Evolutionary conservation across 306 rosid species (phyloP).

Genomic region (Lotus japonicus): DNA sequence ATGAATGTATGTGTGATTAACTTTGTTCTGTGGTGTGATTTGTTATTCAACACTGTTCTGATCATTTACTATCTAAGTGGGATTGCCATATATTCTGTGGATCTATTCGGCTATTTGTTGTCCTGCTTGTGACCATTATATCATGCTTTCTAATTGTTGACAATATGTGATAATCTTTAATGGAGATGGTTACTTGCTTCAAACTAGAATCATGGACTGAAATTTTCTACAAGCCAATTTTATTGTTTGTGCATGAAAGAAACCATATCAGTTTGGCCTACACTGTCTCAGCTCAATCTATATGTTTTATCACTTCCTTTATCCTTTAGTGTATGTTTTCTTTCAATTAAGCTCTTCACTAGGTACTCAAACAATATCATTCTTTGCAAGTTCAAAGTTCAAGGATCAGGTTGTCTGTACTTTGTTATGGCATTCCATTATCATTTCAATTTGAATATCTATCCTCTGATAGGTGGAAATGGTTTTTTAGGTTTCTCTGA

Average conservation of each 20-base stretch:
- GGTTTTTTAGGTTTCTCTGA: neutral
- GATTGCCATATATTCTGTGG: neutral
- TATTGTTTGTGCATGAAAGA: neutral
- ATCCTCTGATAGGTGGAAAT: neutral
- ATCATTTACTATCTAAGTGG: neutral
- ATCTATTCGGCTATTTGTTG: neutral
- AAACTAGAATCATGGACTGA: neutral
- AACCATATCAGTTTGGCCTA: neutral
- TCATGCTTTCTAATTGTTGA: neutral
- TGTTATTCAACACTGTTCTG: neutral
- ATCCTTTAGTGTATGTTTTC: neutral
- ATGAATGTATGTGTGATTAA: neutral
- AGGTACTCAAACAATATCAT: neutral
- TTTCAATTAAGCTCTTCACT: neutral
- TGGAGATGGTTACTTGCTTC: neutral
- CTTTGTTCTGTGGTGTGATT: neutral
- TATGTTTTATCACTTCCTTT: neutral
- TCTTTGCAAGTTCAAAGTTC: conserved; percentile 9
- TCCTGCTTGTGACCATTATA: no score
- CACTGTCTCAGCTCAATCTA: neutral
- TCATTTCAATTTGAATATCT: neutral
- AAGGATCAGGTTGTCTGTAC: neutral
- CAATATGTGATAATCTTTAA: neutral
- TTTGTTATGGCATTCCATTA: neutral
- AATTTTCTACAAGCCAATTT: neutral